Conservation (phyloP, 768 basidiomycete species). For the Amanita pseudoporphyria region DNA sequence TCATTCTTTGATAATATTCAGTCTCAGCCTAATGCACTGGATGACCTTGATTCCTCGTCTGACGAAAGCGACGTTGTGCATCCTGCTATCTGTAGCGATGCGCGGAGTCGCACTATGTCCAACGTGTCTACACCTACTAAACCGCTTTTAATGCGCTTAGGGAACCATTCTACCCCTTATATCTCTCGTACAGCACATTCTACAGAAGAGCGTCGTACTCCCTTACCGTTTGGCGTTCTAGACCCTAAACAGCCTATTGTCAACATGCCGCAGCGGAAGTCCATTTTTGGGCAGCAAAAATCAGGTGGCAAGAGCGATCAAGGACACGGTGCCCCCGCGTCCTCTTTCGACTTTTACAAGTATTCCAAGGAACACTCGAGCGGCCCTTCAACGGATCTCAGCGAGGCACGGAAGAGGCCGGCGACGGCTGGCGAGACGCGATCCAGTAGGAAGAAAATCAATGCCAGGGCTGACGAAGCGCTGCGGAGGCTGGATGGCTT, state of each 20-base stretch:
- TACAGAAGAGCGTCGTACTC: constrained; percentile 13
- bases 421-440: constrained; percentile 21
- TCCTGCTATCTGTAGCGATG: constrained; percentile 10
- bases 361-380: constrained; percentile 31
- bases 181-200: constrained; percentile 26
- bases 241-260: constrained; percentile 42
- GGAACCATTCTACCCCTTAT: constrained; percentile 65
- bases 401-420: constrained; percentile 9
- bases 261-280: constrained; percentile 33
- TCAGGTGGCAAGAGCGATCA: constrained; percentile 22
- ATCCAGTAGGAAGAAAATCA: constrained; percentile 22
- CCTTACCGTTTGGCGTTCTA: constrained; percentile 18
- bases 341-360: constrained; percentile 36
- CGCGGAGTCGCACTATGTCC: constrained; percentile 27
- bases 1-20: constrained; percentile 74
- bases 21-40: constrained; percentile 60
- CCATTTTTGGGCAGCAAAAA: constrained; percentile 36
- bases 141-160: constrained; percentile 49
- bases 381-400: background rate
- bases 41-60: constrained; percentile 59
- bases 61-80: constrained; percentile 30
- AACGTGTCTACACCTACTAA: constrained; percentile 21
- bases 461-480: constrained; percentile 44
- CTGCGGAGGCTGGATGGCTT: constrained; percentile 66
- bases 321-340: constrained; percentile 25